Conservation (phyloP, 2,329 filamentous ascomycete species). For the Phialophora tarda region DNA sequence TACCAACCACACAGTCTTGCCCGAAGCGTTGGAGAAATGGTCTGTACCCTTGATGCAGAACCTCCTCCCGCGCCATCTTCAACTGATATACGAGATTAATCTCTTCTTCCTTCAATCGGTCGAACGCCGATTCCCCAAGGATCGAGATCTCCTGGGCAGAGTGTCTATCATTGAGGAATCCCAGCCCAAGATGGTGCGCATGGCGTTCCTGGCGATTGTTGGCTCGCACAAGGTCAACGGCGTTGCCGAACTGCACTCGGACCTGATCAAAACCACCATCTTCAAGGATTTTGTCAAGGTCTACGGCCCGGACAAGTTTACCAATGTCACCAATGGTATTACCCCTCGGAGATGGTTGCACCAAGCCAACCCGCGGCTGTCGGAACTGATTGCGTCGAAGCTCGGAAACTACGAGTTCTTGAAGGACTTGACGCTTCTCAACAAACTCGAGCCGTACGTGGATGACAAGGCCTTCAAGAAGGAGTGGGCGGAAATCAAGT, state of each 20-base stretch:
- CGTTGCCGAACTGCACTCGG: slow-evolving; percentile 95
- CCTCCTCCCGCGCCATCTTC: slow-evolving; percentile 87
- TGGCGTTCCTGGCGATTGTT: slow-evolving; percentile 93
- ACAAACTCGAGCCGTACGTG: slow-evolving; percentile 81
- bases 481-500: slow-evolving; percentile 96
- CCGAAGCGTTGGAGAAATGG: slow-evolving; percentile 98
- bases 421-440: slow-evolving; percentile 85
- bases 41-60: slow-evolving; percentile 91
- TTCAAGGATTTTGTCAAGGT: slow-evolving; percentile 98
- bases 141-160: slow-evolving; percentile 79
- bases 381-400: slow-evolving; percentile 89
- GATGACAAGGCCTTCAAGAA: slow-evolving; percentile 90
- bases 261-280: slow-evolving; percentile 98
- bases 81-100: slow-evolving; percentile 97
- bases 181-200: slow-evolving; percentile 95
- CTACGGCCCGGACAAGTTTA: slow-evolving; percentile 96
- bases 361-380: slow-evolving; percentile 92
- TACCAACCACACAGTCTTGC: slow-evolving; percentile 97
- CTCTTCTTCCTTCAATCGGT: slow-evolving; percentile 88
- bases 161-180: slow-evolving; percentile 99
- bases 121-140: slow-evolving; percentile 86
- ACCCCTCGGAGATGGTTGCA: slow-evolving; percentile 96
- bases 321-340: slow-evolving; percentile 97
- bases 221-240: slow-evolving; percentile 99
- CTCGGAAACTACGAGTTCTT: slow-evolving; percentile 81